A percentile compares a stretch with the other conserved stretches of the same genome.
These are phyloP conservation scores for Lodderomyces jiufengensis DNA, from an alignment of 1,139 yeast genomes.

Conservation along the genomic window DNA sequence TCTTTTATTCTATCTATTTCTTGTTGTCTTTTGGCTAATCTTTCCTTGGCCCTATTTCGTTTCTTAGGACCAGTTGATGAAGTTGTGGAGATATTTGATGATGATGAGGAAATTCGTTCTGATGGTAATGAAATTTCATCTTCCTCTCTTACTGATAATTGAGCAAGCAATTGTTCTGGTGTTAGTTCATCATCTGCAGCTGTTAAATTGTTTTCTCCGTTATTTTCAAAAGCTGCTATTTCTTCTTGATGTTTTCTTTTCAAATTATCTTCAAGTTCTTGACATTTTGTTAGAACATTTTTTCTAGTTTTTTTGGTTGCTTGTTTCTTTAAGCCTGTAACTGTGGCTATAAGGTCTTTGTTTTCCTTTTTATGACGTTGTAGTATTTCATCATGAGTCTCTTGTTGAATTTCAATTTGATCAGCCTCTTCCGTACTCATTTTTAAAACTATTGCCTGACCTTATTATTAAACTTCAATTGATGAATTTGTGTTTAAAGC, in stretches of 20 bases:
- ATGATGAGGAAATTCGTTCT: not conserved
- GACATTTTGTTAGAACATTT: conserved; percentile 51
- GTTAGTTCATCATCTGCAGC: conserved; percentile 47
- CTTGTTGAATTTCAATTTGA: too few species aligned
- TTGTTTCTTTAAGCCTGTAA: conserved; percentile 77
- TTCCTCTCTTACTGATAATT: conserved; percentile 32
- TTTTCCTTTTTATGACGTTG: conserved; percentile 67
- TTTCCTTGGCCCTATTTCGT: conserved; percentile 82
- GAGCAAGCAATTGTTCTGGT: conserved; percentile 64
- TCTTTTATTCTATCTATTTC: conserved; percentile 59
- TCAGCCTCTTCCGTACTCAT: not conserved
- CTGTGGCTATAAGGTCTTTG: conserved; percentile 59
- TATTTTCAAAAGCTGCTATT: conserved; percentile 17
- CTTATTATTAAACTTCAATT: too few species aligned
- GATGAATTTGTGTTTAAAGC: too few species aligned
- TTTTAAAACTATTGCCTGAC: too few species aligned
- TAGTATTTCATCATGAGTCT: conserved; percentile 47
- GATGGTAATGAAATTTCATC: conserved; percentile 4
- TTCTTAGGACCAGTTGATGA: conserved; percentile 28
- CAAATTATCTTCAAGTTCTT: conserved; percentile 54
- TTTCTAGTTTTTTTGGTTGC: conserved; percentile 78
- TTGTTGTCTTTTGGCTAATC: conserved; percentile 71
- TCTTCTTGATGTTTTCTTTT: conserved; percentile 54
- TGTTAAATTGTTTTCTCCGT: conserved; percentile 16
- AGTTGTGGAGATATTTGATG: conserved; percentile 4